These are phyloP conservation scores for Globisporangium spiculum DNA, from an alignment of 352 stramenopile genomes.

Conservation along the genomic window DNA sequence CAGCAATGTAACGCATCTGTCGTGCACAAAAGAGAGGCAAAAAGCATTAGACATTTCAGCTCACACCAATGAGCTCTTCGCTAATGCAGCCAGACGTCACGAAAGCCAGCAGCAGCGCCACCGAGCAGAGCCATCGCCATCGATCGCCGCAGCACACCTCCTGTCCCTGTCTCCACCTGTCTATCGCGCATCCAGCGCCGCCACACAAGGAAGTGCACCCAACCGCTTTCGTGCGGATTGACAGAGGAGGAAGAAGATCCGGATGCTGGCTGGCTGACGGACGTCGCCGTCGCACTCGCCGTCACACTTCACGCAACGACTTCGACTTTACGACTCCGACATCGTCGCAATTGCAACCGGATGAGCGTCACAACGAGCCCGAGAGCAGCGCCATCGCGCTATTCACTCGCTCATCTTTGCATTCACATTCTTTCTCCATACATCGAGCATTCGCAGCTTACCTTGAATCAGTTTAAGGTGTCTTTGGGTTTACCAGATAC, in stretches of 20 bases:
- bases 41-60: background rate
- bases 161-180: background rate
- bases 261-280: too few species aligned
- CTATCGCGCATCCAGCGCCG: background rate
- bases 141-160: background rate
- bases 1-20: constrained; percentile 97
- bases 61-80: too few species aligned
- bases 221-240: background rate
- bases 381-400: background rate
- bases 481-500: constrained; percentile 87
- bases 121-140: background rate
- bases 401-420: background rate
- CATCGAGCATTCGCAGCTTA: constrained; percentile 22
- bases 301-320: too few species aligned
- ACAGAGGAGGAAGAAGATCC: background rate
- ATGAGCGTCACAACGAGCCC: background rate
- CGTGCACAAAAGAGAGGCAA: background rate
- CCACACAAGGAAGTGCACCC: background rate
- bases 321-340: background rate
- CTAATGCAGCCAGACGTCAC: too few species aligned
- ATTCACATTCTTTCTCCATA: background rate
- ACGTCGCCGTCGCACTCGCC: too few species aligned
- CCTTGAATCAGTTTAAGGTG: constrained; percentile 93
- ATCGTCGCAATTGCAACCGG: background rate
- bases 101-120: background rate